Percentiles rank a stretch among this genome's conserved stretches.
These are phyloP conservation scores for Bonia amplexicaulis DNA, from an alignment of 176 grass and related monocot genomes.

Conservation along the genomic window DNA sequence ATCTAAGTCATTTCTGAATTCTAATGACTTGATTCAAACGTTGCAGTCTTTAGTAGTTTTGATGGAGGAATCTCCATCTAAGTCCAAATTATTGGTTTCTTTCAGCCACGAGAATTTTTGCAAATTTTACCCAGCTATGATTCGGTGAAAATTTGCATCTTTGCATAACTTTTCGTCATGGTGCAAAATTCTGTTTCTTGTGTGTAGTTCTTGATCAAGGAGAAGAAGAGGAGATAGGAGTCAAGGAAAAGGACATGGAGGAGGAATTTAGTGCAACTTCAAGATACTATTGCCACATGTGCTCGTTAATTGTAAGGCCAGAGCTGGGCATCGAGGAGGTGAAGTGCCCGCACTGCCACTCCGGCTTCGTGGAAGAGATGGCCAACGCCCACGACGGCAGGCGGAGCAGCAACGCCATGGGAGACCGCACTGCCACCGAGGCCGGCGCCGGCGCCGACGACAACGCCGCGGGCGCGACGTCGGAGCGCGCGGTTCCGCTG, in stretches of 20 bases:
- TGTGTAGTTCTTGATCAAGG: constrained; percentile 14
- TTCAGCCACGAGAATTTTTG: background rate
- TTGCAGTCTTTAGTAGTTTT: background rate
- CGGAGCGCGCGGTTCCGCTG: constrained; percentile 23
- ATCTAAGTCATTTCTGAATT: background rate
- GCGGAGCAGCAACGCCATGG: background rate
- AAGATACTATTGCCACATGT: constrained; percentile 77
- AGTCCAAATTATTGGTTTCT: background rate
- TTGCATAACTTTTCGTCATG: background rate
- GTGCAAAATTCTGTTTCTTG: background rate
- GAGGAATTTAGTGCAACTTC: constrained; percentile 32
- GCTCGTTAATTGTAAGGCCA: constrained; percentile 58
- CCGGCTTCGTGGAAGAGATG: constrained; percentile 84
- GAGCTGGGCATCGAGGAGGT: constrained; percentile 48
- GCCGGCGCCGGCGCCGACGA: background rate
- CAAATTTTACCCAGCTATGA: background rate
- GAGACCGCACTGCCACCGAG: background rate
- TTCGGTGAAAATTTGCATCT: background rate
- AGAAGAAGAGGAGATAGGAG: background rate
- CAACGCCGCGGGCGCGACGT: background rate
- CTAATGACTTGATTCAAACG: background rate
- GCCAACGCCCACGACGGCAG: background rate
- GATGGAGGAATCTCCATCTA: background rate
- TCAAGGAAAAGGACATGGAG: constrained; percentile 23
- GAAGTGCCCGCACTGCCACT: constrained; percentile 77